phyloP scores from a whole-genome alignment of 345 rosid genomes.

The Eucalyptus pumila region DNA sequence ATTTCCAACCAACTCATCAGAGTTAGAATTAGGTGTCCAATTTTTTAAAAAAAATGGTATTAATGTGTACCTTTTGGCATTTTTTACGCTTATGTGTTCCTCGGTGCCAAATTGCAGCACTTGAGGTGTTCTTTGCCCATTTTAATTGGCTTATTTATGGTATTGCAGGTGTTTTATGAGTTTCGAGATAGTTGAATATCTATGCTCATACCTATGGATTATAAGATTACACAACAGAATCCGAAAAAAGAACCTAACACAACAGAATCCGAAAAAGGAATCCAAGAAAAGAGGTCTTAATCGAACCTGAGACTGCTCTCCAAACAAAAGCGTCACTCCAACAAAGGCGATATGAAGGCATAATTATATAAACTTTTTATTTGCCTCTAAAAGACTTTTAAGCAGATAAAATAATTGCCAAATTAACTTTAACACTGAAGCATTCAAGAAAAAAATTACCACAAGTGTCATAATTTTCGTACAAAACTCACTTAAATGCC shows the following conservation, averaged over 20 bases:
- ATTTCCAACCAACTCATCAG: rapidly evolving
- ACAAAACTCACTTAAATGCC: too few relatives aligned
- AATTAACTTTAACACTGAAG: neutral
- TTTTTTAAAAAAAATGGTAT: too few relatives aligned
- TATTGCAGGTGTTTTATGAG: neutral
- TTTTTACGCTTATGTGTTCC: too few relatives aligned
- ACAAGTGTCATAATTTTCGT: too few relatives aligned
- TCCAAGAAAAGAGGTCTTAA: neutral
- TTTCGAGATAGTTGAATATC: neutral
- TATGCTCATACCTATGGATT: neutral
- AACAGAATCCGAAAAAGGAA: neutral
- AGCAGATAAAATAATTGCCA: neutral
- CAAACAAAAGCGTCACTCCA: too few relatives aligned
- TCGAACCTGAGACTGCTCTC: neutral
- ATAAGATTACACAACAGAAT: neutral
- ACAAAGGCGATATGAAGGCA: too few relatives aligned
- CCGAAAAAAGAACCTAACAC: neutral
- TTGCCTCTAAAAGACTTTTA: neutral
- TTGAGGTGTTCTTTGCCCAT: too few relatives aligned
- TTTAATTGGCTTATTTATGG: too few relatives aligned
- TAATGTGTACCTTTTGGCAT: too few relatives aligned
- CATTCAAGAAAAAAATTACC: too few relatives aligned
- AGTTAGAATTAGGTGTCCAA: too few relatives aligned
- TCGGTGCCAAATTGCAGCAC: too few relatives aligned
- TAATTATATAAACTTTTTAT: neutral